Conservation (phyloP, 768 basidiomycete species). For the Boletus reticuloceps region DNA sequence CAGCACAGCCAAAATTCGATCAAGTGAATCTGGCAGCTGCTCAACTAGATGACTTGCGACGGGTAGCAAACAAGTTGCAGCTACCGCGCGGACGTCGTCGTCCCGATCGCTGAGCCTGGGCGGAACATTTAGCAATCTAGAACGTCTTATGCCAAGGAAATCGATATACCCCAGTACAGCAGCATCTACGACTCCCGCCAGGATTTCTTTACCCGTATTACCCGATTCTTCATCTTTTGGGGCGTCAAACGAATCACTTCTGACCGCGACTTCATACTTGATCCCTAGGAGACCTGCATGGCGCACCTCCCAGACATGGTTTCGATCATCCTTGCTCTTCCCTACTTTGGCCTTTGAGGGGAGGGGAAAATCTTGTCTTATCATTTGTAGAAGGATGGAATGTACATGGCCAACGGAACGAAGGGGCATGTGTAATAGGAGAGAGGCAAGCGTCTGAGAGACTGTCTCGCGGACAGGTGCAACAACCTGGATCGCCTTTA, state of each 20-base stretch:
- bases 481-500: slow-evolving; percentile 54
- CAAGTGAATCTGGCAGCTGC: slow-evolving; percentile 67
- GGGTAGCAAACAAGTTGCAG: slow-evolving; percentile 87
- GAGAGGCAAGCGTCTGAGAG: slow-evolving; percentile 88
- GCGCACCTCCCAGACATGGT: slow-evolving; percentile 92
- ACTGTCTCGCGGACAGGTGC: slow-evolving; percentile 97
- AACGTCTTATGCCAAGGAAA: not conserved
- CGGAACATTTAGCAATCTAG: slow-evolving; percentile 8
- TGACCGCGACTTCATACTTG: slow-evolving; percentile 96
- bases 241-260: slow-evolving; percentile 70
- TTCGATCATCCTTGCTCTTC: slow-evolving; percentile 35
- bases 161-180: slow-evolving; percentile 77
- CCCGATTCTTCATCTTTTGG: slow-evolving; percentile 34
- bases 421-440: slow-evolving; percentile 86
- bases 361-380: slow-evolving; percentile 76
- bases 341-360: slow-evolving; percentile 34
- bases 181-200: slow-evolving; percentile 84
- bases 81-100: slow-evolving; percentile 95
- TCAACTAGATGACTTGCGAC: slow-evolving; percentile 81
- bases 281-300: slow-evolving; percentile 97
- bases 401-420: slow-evolving; percentile 79
- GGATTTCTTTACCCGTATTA: slow-evolving; percentile 51
- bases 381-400: slow-evolving; percentile 85
- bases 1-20: slow-evolving; percentile 74
- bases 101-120: slow-evolving; percentile 82